These are phyloP conservation scores for Russula griseocarnosa DNA, from an alignment of 768 basidiomycete genomes.

Conservation along the genomic window DNA sequence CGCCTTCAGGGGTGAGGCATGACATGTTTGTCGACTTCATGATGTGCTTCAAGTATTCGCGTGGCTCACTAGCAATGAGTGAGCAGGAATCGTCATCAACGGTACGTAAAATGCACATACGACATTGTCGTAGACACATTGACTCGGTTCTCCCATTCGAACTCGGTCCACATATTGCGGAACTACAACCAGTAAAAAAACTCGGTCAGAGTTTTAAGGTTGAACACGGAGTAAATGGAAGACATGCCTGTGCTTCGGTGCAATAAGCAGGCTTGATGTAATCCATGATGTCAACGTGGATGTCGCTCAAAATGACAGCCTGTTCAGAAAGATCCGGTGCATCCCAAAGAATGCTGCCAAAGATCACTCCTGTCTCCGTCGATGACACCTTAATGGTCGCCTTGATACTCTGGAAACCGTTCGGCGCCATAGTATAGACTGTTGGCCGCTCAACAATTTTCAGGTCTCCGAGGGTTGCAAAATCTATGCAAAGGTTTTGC, in stretches of 20 bases:
- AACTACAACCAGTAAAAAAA: conserved; percentile 48
- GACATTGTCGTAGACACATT: conserved; percentile 83
- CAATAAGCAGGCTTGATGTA: conserved; percentile 97
- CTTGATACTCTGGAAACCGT: conserved; percentile 98
- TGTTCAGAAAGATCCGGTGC: conserved; percentile 82
- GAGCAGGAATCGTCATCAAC: not conserved
- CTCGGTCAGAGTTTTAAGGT: not conserved
- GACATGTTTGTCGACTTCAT: conserved; percentile 98
- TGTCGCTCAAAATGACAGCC: conserved; percentile 93
- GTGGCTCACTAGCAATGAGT: conserved; percentile 57
- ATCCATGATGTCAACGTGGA: conserved; percentile 98
- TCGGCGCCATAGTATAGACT: conserved; percentile 89
- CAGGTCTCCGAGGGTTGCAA: conserved; percentile 94
- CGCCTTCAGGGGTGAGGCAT: conserved; percentile 85
- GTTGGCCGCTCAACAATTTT: conserved; percentile 96
- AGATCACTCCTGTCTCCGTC: conserved; percentile 97
- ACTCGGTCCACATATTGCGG: conserved; percentile 99
- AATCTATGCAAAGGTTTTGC: conserved; percentile 95
- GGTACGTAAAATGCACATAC: conserved; percentile 44
- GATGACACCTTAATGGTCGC: conserved; percentile 98
- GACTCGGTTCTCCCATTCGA: conserved; percentile 99
- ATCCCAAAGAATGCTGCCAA: conserved; percentile 97
- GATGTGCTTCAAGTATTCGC: conserved; percentile 87
- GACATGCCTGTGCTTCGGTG: conserved; percentile 81
- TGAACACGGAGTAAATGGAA: not conserved